Conservation (phyloP, 768 basidiomycete species). For the Hebeloma cylindrosporum region DNA sequence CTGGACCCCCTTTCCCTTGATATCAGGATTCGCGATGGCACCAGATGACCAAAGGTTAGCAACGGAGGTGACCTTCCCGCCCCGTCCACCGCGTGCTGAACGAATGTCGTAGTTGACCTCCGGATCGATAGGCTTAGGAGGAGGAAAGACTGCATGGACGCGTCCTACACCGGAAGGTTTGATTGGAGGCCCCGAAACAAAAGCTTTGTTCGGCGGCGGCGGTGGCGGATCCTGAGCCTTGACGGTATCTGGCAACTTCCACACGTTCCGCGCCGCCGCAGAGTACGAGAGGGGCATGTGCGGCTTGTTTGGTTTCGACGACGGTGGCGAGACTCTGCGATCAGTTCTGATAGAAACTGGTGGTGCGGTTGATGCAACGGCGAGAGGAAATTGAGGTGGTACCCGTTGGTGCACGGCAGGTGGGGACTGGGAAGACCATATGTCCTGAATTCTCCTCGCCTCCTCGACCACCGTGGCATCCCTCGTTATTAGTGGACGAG, state of each 20-base stretch:
- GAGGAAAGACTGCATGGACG: conserved; percentile 31
- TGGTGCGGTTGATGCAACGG: conserved; percentile 21
- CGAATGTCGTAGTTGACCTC: conserved; percentile 71
- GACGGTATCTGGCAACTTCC: conserved; percentile 17
- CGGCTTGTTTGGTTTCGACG: conserved; percentile 15
- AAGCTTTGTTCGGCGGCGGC: conserved; percentile 13
- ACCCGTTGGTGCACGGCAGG: conserved; percentile 13
- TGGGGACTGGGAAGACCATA: conserved; percentile 33
- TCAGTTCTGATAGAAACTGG: conserved; percentile 37
- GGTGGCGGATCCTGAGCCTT: conserved; percentile 6
- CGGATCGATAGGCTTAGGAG: conserved; percentile 37
- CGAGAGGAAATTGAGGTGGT: conserved; percentile 22
- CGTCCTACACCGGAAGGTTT: conserved; percentile 20
- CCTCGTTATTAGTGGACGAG: conserved; percentile 13
- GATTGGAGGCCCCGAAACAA: conserved; percentile 20
- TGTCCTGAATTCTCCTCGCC: conserved; percentile 37
- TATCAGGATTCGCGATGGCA: conserved; percentile 23
- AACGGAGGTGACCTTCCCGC: conserved; percentile 72
- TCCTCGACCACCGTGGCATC: conserved; percentile 36
- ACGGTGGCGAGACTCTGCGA: conserved; percentile 37
- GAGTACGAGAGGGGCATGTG: conserved; percentile 25
- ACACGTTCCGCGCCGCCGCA: conserved; percentile 22
- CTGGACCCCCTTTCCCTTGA: conserved; percentile 11
- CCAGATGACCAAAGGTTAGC: conserved; percentile 72
- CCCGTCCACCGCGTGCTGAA: conserved; percentile 75